Conservation (phyloP, 2,329 filamentous ascomycete species). For the Graphium sp. region DNA sequence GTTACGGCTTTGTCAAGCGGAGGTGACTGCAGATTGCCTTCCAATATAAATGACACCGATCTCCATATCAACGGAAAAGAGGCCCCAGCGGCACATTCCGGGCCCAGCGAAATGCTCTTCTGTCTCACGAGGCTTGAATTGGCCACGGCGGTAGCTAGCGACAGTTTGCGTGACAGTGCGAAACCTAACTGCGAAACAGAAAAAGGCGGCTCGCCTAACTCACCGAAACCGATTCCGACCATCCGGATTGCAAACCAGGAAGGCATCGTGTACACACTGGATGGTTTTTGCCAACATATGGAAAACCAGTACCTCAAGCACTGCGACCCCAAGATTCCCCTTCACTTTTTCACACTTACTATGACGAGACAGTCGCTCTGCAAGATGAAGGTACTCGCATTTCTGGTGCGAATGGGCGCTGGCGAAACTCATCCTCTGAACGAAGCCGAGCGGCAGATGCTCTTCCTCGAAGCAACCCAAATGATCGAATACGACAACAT, state of each 20-base stretch:
- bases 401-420: constrained; percentile 30
- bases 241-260: constrained; percentile 31
- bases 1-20: constrained; percentile 37
- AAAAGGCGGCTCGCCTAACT: too few relatives aligned
- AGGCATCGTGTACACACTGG: constrained; percentile 29
- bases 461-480: constrained; percentile 35
- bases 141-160: constrained; percentile 32
- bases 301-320: constrained; percentile 36
- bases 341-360: constrained; percentile 40
- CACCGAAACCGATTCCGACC: constrained; percentile 16
- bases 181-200: constrained; percentile 8
- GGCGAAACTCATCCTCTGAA: constrained; percentile 19
- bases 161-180: constrained; percentile 19
- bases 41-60: constrained; percentile 46
- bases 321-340: constrained; percentile 39
- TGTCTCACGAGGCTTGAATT: constrained; percentile 38
- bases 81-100: constrained; percentile 25
- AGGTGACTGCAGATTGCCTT: constrained; percentile 36
- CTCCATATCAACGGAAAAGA: constrained; percentile 40
- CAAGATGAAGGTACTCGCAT: constrained; percentile 37
- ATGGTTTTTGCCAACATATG: constrained; percentile 35
- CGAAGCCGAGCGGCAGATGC: constrained; percentile 28
- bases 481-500: constrained; percentile 44
- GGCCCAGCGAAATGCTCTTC: constrained; percentile 44
- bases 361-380: constrained; percentile 38